These are phyloP conservation scores for Gracilaria gracilis DNA, from an alignment of 23 red algal species.

Conservation along the genomic window DNA sequence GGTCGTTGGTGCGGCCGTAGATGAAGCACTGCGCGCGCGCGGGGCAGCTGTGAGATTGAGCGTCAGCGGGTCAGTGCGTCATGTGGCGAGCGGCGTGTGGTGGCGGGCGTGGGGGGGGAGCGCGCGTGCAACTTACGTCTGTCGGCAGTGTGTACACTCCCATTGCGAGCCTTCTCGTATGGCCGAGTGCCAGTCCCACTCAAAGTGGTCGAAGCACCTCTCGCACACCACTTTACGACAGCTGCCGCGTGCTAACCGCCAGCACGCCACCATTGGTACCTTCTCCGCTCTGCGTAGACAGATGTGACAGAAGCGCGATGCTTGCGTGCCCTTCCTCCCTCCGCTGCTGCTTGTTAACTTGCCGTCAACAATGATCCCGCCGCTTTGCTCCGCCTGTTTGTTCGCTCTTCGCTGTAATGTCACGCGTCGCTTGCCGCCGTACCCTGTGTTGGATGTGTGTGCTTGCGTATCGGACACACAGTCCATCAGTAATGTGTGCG, in stretches of 20 bases:
- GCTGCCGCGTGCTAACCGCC: conserved; percentile 11
- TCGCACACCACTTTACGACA: conserved; percentile 82
- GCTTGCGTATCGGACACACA: neutral
- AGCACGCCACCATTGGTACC: conserved; percentile 59
- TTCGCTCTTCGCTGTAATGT: neutral
- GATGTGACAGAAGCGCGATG: conserved; percentile 79
- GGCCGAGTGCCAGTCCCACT: conserved; percentile 55
- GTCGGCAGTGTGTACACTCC: conserved; percentile 75
- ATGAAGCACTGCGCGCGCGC: conserved; percentile 78
- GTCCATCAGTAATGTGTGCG: neutral
- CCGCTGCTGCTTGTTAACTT: neutral
- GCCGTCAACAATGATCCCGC: conserved; percentile 3
- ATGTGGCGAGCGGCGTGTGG: no score
- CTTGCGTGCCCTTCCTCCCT: neutral
- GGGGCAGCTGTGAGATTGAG: conserved; percentile 40
- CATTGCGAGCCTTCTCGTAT: conserved; percentile 18
- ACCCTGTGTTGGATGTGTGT: neutral
- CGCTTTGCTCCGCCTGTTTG: neutral
- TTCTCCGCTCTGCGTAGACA: conserved; percentile 65
- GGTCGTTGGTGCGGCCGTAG: conserved; percentile 74
- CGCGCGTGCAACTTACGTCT: conserved; percentile 75
- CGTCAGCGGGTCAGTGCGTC: neutral
- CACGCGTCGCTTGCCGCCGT: neutral
- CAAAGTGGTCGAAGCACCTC: conserved; percentile 64
- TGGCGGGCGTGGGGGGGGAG: neutral